A percentile compares a stretch with the other conserved stretches of the same genome.
phyloP scores from a whole-genome alignment of 441 rosid genomes.

The Melianthus villosus region DNA sequence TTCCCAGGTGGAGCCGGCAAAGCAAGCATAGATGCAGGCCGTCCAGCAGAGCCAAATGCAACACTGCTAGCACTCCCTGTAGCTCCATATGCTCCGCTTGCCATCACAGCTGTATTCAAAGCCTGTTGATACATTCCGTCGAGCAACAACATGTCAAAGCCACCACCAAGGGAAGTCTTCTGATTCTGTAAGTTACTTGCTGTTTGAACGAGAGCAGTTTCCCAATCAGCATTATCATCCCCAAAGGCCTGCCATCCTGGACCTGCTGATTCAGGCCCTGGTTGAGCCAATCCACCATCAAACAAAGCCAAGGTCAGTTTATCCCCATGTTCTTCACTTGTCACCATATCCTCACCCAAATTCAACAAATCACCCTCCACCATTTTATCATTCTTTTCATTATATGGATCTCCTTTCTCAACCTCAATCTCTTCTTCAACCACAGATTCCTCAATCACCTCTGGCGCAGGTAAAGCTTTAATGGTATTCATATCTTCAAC shows the following conservation, averaged over 20 bases:
- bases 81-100: slow-evolving; percentile 9
- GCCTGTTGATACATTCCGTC: slow-evolving; percentile 56
- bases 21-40: slow-evolving; percentile 36
- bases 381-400: slow-evolving; percentile 20
- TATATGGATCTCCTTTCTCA: slow-evolving; percentile 7
- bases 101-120: slow-evolving; percentile 13
- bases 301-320: slow-evolving; percentile 50
- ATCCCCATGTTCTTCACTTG: slow-evolving; percentile 27
- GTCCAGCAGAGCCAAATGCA: slow-evolving; percentile 30
- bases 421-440: slow-evolving; percentile 7
- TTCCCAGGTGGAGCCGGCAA: slow-evolving; percentile 29
- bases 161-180: slow-evolving; percentile 25
- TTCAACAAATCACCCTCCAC: slow-evolving; percentile 49
- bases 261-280: too few relatives aligned
- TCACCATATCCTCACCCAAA: slow-evolving; percentile 28
- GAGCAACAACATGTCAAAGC: slow-evolving; percentile 36
- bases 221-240: slow-evolving; percentile 53
- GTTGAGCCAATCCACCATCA: slow-evolving; percentile 29
- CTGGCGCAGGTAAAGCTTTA: slow-evolving; percentile 52
- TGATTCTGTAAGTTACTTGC: slow-evolving; percentile 31
- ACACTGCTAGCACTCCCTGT: slow-evolving; percentile 44
- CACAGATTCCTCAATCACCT: slow-evolving; percentile 15
- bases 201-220: slow-evolving; percentile 52
- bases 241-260: slow-evolving; percentile 55
- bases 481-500: slow-evolving; percentile 31